Conservation (phyloP, 176 grass and related monocot species). For the Otatea glauca region DNA sequence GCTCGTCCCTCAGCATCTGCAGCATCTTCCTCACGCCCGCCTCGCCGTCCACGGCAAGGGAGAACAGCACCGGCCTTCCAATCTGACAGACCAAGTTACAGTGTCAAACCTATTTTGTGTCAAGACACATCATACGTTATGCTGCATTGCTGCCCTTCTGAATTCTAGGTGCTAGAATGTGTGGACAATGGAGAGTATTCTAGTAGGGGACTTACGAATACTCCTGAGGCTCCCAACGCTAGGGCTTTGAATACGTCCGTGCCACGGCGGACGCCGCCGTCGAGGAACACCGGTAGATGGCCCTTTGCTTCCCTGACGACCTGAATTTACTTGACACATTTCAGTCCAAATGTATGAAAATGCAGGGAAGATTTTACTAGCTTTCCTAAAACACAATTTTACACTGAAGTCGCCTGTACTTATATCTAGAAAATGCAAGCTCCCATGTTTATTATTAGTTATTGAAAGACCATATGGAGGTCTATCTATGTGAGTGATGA, state of each 20-base stretch:
- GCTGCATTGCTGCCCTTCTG: no score
- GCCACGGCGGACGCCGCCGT: slow-evolving; percentile 86
- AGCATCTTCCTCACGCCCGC: slow-evolving; percentile 67
- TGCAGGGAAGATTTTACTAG: neutral
- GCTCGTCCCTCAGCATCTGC: slow-evolving; percentile 76
- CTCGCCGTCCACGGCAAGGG: slow-evolving; percentile 80
- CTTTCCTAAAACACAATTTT: neutral
- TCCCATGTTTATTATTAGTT: neutral
- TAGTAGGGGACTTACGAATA: slow-evolving; percentile 63
- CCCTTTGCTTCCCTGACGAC: slow-evolving; percentile 79
- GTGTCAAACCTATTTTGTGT: neutral
- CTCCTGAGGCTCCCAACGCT: slow-evolving; percentile 82
- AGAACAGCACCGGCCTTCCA: slow-evolving; percentile 72
- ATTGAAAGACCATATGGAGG: no score
- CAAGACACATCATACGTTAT: neutral
- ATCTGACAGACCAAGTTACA: slow-evolving; percentile 50
- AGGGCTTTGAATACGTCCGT: slow-evolving; percentile 96
- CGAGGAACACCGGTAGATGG: slow-evolving; percentile 80
- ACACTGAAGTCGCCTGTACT: slow-evolving; percentile 12
- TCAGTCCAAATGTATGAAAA: neutral
- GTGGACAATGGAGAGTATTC: neutral
- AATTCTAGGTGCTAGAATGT: neutral
- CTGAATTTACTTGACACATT: slow-evolving; percentile 32
- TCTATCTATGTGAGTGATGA: no score
- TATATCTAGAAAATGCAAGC: neutral